phyloP scores from a whole-genome alignment of 495 filamentous ascomycete genomes.

The Penicillium alfredii region DNA sequence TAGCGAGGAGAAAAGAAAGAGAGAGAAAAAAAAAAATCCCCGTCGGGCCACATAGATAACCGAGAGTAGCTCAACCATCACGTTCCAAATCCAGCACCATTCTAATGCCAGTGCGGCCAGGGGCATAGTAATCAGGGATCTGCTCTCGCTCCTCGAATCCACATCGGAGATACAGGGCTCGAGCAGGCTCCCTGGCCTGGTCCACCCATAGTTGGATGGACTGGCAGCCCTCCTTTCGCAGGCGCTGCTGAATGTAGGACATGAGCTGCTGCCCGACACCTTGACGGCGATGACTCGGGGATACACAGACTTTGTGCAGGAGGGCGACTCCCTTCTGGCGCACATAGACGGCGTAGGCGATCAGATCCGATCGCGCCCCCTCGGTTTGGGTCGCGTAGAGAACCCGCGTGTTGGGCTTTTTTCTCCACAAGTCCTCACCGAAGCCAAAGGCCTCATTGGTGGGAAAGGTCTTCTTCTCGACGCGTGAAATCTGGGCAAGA shows the following conservation, averaged over 20 bases:
- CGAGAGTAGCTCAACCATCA: constrained; percentile 21
- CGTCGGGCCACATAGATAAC: constrained; percentile 8
- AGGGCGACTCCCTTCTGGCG: constrained; percentile 46
- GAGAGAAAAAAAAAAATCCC: constrained; percentile 3
- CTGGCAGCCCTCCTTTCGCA: constrained; percentile 48
- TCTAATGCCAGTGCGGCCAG: constrained; percentile 49
- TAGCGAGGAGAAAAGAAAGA: constrained; percentile 3
- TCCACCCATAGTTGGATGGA: constrained; percentile 59
- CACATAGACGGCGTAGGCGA: constrained; percentile 52
- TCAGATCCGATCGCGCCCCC: constrained; percentile 17
- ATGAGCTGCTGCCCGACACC: constrained; percentile 50
- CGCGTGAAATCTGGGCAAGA: constrained; percentile 37
- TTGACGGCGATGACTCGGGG: constrained; percentile 43
- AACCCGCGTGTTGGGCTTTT: constrained; percentile 51
- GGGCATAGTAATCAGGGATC: constrained; percentile 52
- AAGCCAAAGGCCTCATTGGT: constrained; percentile 52
- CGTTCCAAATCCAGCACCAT: constrained; percentile 45
- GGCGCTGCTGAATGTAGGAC: constrained; percentile 38
- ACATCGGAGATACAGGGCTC: constrained; percentile 42
- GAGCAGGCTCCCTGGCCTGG: constrained; percentile 43
- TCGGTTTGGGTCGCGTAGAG: constrained; percentile 36
- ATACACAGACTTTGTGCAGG: constrained; percentile 56
- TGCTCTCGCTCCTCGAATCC: constrained; percentile 49
- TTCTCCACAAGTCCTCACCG: constrained; percentile 43
- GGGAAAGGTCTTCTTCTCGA: constrained; percentile 56